Percentiles rank a stretch among this genome's conserved stretches.
These are phyloP conservation scores for Kregervanrija pseudodelftensis DNA, from an alignment of 805 yeast species.

Conservation along the genomic window DNA sequence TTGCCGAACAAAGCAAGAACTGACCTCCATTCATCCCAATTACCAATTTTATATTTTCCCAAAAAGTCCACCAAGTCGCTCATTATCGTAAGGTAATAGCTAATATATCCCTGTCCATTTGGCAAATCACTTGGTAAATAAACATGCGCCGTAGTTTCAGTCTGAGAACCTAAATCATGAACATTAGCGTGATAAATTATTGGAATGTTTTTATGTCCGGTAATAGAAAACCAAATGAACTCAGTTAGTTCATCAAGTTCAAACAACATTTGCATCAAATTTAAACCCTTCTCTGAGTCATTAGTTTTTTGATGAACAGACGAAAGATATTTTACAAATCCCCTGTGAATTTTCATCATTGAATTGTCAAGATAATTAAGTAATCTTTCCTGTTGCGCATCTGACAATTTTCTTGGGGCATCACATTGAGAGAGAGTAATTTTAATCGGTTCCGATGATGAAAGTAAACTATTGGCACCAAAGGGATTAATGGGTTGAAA, in stretches of 20 bases:
- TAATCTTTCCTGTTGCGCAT: conserved; percentile 50
- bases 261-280: conserved; percentile 29
- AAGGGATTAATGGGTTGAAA: conserved; percentile 24
- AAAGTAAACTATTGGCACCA: conserved; percentile 18
- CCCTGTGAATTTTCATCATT: conserved; percentile 47
- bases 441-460: conserved; percentile 18
- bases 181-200: conserved; percentile 20
- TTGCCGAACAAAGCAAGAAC: conserved; percentile 19
- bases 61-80: conserved; percentile 63
- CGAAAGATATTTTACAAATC: conserved; percentile 35
- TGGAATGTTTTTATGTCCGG: conserved; percentile 25
- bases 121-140: conserved; percentile 5
- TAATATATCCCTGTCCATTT: conserved; percentile 42
- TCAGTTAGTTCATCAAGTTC: conserved; percentile 45
- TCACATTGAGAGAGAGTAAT: not conserved
- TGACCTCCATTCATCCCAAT: conserved; percentile 17
- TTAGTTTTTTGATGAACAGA: conserved; percentile 23
- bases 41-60: conserved; percentile 29
- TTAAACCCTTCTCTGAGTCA: conserved; percentile 11
- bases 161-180: not conserved
- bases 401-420: conserved; percentile 27
- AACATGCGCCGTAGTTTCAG: not conserved
- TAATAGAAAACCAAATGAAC: conserved; percentile 57
- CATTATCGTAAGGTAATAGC: conserved; percentile 53
- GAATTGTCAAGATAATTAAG: conserved; percentile 47